Conservation (phyloP, 2,329 filamentous ascomycete genomes). For the Sporothrix brunneoviolacea region DNA sequence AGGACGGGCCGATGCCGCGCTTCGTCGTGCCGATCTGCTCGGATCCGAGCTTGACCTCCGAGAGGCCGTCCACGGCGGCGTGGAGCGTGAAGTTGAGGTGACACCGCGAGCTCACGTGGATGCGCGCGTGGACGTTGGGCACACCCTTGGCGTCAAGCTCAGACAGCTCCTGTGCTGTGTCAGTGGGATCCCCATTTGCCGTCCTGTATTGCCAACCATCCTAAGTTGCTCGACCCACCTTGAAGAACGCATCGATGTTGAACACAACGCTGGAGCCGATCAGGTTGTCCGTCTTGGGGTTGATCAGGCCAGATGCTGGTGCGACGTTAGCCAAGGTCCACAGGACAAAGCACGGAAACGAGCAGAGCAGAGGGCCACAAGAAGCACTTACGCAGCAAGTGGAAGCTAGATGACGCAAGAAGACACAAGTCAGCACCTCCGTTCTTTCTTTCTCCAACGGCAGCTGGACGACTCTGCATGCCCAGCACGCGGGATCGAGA, state of each 20-base stretch:
- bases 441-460: too few species aligned
- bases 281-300: constrained; percentile 63
- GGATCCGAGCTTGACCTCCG: constrained; percentile 29
- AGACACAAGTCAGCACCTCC: neutral
- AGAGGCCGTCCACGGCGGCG: constrained; percentile 55
- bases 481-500: neutral
- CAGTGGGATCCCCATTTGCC: neutral
- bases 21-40: constrained; percentile 22
- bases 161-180: constrained; percentile 28
- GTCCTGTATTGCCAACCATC: too few species aligned
- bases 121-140: constrained; percentile 35
- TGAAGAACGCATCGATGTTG: constrained; percentile 46
- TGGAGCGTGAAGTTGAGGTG: constrained; percentile 62
- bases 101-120: constrained; percentile 57
- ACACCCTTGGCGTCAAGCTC: constrained; percentile 36
- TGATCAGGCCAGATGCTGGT: constrained; percentile 59
- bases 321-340: constrained; percentile 46
- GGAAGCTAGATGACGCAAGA: constrained; percentile 15
- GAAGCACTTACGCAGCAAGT: constrained; percentile 27
- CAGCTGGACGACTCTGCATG: too few species aligned
- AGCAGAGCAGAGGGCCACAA: too few species aligned
- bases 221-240: too few species aligned
- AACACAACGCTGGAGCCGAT: constrained; percentile 66
- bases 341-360: too few species aligned
- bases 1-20: constrained; percentile 21